Evolutionary conservation across 2,329 filamentous ascomycete species (phyloP), one percentile per base, ranked within the genome.

Genomic region (Trematosphaeria pertusa): DNA sequence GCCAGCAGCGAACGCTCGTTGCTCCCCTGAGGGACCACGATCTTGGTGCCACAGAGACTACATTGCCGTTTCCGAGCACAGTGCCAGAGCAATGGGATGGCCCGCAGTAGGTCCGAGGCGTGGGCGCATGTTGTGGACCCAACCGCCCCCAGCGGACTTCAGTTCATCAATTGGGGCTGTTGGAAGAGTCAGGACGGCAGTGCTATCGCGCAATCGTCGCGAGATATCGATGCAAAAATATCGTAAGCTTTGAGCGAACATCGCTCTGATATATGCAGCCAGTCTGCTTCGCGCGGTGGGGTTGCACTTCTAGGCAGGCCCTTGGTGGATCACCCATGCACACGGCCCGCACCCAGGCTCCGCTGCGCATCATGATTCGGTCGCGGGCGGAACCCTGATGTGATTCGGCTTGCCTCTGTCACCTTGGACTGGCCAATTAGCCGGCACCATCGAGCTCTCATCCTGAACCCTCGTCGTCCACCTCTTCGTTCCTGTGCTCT

Each of bases 341-440:
- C 54, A 49, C 59, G 59, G 62, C 52, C 59, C 61, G 61, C 59
- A 55, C 53, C 52, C 39, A 50, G 40, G 40, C 46, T 52, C 50
- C 39, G 49, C 48, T 59, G 57, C 49, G 51, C 54, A 43, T 45
- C 36, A 37, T 61, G 59, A 61, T 62, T 55, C 44, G 61, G 34
- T 42, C 26, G 33, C 20, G 14, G 26, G 15, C 10, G 19, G 17
- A 12, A 12, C 30, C 12, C 31, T 26, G 30, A 46, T 63, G 61
- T 64, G 61, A 63, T 59, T 48, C 40, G 54, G 59, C 50, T 54
- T 59, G 58, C 56, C 37, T 48, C 43, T 36, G 43, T 56, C 55
- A 58, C 53, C 28, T 37, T 28, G 28, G 33, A 2, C 17, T 9
- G 37, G 11, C 61, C 62, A 63, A 66, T 64, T 43, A 58, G 38